Evolutionary conservation across 140 eudicot species (phyloP).

Genomic region (Bidens hawaiensis): DNA sequence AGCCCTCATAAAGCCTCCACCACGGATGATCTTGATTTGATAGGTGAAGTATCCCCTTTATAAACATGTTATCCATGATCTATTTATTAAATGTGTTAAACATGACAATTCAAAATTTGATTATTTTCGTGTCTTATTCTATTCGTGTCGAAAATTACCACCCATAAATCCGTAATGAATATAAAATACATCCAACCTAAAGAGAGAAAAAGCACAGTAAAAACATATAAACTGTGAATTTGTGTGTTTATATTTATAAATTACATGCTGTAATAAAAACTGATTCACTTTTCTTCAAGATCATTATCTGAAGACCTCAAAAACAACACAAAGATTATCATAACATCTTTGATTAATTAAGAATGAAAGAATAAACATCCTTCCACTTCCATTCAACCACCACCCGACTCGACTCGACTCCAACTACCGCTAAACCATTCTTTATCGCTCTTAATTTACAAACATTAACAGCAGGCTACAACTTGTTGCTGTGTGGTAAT

Average conservation of each 20-base stretch:
- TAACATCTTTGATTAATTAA: not conserved
- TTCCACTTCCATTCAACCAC: constrained; percentile 12
- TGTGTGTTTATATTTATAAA: not conserved
- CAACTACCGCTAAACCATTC: constrained; percentile 7
- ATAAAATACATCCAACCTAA: not conserved
- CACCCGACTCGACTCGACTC: not conserved
- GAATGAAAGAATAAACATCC: constrained; percentile 8
- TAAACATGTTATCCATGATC: too few species aligned
- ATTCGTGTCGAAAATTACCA: too few species aligned
- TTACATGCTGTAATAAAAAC: not conserved
- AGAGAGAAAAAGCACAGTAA: not conserved
- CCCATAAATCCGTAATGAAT: too few species aligned
- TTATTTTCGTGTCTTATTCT: too few species aligned
- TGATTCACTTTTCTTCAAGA: not conserved
- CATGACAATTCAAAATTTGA: too few species aligned
- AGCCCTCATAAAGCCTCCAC: too few species aligned
- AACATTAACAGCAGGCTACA: too few species aligned
- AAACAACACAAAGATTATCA: not conserved
- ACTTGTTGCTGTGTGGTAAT: too few species aligned
- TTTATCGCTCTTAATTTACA: constrained; percentile 18
- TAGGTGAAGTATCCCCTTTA: too few species aligned
- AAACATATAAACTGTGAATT: not conserved
- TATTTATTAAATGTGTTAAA: too few species aligned
- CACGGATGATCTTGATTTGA: too few species aligned
- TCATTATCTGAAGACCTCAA: not conserved